Conservation (phyloP, 73 alveolate genomes). For the Paramecium sexaurelia region DNA sequence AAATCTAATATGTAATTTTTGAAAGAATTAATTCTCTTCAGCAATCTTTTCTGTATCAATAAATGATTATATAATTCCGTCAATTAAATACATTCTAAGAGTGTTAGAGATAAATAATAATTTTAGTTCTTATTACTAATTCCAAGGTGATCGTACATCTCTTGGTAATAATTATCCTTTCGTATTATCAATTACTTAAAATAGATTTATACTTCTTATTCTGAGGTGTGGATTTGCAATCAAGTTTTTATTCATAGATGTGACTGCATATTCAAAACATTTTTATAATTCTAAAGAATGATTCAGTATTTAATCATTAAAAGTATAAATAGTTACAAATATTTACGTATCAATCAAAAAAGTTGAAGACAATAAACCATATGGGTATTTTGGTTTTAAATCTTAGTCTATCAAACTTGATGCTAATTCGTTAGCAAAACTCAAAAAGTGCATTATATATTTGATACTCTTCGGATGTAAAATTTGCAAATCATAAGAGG, state of each 20-base stretch:
- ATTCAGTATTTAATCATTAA: background rate
- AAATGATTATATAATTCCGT: background rate
- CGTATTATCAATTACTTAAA: background rate
- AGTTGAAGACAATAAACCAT: background rate
- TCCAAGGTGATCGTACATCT: background rate
- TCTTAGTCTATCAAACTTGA: background rate
- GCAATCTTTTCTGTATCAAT: slow-evolving; percentile 8
- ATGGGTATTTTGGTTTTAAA: slow-evolving; percentile 5
- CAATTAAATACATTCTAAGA: background rate
- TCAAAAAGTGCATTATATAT: background rate
- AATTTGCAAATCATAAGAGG: background rate
- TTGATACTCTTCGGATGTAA: background rate
- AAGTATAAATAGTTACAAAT: background rate
- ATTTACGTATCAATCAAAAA: background rate
- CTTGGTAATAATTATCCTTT: background rate
- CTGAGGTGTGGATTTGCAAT: slow-evolving; percentile 33
- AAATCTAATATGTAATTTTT: background rate
- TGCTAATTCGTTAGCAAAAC: background rate
- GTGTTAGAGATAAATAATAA: background rate
- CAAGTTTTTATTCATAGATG: background rate
- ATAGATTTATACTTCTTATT: background rate
- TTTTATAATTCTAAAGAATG: background rate
- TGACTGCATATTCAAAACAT: background rate
- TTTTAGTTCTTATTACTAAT: background rate
- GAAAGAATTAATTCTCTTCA: background rate